Evolutionary conservation across 345 rosid genomes (phyloP).

Genomic region (Eucalyptus dawsonii): DNA sequence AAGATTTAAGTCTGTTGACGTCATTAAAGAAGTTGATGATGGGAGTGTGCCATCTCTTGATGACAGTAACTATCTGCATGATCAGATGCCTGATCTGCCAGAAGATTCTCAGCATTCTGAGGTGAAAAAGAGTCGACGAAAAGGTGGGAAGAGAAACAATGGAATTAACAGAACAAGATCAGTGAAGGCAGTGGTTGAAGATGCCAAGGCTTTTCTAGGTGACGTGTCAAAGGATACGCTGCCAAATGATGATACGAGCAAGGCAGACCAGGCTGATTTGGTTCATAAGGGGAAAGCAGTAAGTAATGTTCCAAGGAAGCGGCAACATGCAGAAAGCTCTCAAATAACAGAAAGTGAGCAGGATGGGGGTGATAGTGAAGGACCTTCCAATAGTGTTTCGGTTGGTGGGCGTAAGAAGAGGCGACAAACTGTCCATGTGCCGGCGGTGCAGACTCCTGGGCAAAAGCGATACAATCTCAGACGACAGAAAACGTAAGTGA

Average conservation of each 20-base stretch:
- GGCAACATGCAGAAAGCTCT: conserved; percentile 29
- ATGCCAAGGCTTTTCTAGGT: conserved; percentile 36
- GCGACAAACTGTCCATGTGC: conserved; percentile 24
- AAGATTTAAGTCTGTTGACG: conserved; percentile 12
- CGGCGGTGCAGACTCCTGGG: conserved; percentile 28
- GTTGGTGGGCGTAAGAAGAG: conserved; percentile 57
- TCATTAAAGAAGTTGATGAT: conserved; percentile 11
- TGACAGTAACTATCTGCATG: conserved; percentile 37
- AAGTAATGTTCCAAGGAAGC: conserved; percentile 32
- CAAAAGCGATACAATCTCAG: conserved; percentile 77
- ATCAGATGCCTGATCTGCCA: conserved; percentile 30
- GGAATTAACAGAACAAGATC: conserved; percentile 35
- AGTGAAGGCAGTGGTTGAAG: conserved; percentile 42
- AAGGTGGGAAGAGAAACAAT: conserved; percentile 34
- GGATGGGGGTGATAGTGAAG: conserved; percentile 57
- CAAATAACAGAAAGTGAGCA: conserved; percentile 32
- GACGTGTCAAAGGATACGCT: conserved; percentile 18
- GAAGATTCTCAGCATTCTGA: conserved; percentile 57
- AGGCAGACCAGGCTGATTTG: conserved; percentile 17
- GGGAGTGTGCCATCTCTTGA: conserved; percentile 31
- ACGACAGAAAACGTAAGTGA: conserved; percentile 54
- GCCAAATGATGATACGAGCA: conserved; percentile 1
- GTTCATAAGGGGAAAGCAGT: conserved; percentile 16
- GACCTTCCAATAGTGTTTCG: conserved; percentile 45
- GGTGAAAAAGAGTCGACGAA: conserved; percentile 14